These are phyloP conservation scores for Metschnikowia lochheadii DNA, from an alignment of 805 yeast species.

Conservation along the genomic window DNA sequence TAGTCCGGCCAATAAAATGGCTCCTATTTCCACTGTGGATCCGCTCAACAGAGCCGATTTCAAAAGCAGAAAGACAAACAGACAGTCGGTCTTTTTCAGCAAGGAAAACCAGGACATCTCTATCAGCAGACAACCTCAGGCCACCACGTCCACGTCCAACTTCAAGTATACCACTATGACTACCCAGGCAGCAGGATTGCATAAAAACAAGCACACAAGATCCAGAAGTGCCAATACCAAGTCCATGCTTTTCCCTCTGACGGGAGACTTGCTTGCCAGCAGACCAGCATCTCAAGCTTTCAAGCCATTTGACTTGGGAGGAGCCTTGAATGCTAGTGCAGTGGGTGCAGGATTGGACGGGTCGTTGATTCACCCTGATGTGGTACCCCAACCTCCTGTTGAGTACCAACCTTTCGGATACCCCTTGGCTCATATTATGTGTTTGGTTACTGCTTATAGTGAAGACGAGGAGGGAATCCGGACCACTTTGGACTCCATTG, in stretches of 20 bases:
- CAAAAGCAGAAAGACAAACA: conserved; percentile 30
- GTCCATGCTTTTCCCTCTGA: conserved; percentile 18
- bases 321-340: conserved; percentile 18
- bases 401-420: conserved; percentile 71
- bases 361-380: conserved; percentile 66
- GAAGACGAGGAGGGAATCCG: conserved; percentile 86
- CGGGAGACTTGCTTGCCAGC: conserved; percentile 30
- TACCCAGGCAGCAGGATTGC: conserved; percentile 49
- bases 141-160: conserved; percentile 32
- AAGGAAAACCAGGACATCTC: conserved; percentile 30
- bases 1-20: conserved; percentile 27
- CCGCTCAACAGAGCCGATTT: conserved; percentile 50
- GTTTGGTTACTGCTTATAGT: conserved; percentile 83
- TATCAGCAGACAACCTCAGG: conserved; percentile 19
- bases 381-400: conserved; percentile 87
- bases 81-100: conserved; percentile 40
- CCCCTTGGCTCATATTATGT: conserved; percentile 54
- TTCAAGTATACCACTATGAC: conserved; percentile 60
- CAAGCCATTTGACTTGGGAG: conserved; percentile 30
- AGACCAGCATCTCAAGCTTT: conserved; percentile 22
- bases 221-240: conserved; percentile 14
- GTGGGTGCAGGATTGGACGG: conserved; percentile 48
- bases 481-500: conserved; percentile 84
- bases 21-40: conserved; percentile 44
- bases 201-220: conserved; percentile 16